Conservation (phyloP, 2,329 filamentous ascomycete species). For the Paecilomyces sp. region DNA sequence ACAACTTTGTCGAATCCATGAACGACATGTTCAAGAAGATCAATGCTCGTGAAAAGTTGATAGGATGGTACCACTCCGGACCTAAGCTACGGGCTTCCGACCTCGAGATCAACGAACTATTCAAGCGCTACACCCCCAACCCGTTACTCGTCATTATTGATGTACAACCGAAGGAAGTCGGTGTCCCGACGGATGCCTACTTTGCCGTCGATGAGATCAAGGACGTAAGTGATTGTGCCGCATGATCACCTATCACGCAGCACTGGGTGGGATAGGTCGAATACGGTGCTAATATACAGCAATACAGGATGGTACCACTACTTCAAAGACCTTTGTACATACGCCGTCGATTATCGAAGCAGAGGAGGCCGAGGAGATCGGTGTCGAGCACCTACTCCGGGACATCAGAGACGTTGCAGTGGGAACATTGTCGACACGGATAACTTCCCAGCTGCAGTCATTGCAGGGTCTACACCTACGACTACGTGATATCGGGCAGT, state of each 20-base stretch:
- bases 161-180: constrained; percentile 95
- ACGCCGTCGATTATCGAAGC: constrained; percentile 98
- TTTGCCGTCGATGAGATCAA: constrained; percentile 99
- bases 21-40: constrained; percentile 99
- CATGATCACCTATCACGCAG: not conserved
- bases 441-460: constrained; percentile 96
- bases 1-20: constrained; percentile 99
- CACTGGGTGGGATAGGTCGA: not conserved
- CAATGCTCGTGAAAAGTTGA: constrained; percentile 96
- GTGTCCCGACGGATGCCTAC: constrained; percentile 96
- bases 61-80: constrained; percentile 99
- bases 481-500: constrained; percentile 88
- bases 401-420: constrained; percentile 98
- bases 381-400: constrained; percentile 92
- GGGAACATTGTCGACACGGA: constrained; percentile 89
- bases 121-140: constrained; percentile 98
- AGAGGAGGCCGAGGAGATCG: constrained; percentile 97
- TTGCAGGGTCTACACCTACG: constrained; percentile 92
- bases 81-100: constrained; percentile 95
- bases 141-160: constrained; percentile 96
- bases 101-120: constrained; percentile 98
- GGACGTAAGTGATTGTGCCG: constrained; percentile 61
- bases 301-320: constrained; percentile 85
- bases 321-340: constrained; percentile 94
- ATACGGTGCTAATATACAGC: not conserved